Conservation (phyloP, 805 yeast genomes). For the Zygoascus tannicola region DNA sequence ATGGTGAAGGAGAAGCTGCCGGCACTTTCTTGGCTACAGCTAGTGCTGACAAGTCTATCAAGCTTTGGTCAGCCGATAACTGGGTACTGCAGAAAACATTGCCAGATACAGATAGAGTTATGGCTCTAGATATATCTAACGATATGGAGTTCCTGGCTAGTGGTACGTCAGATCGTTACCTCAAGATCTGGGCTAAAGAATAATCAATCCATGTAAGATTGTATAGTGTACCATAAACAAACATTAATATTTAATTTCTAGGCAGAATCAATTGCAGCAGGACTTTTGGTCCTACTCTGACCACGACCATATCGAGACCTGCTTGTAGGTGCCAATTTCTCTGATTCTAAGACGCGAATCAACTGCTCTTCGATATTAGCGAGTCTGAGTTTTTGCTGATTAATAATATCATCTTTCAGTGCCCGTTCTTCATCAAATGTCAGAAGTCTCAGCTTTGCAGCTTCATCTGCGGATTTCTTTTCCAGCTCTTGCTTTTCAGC, state of each 20-base stretch:
- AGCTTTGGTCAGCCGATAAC: conserved; percentile 56
- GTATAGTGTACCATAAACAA: background rate
- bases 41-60: conserved; percentile 64
- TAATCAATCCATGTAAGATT: background rate
- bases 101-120: conserved; percentile 55
- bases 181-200: conserved; percentile 47
- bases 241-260: background rate
- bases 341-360: conserved; percentile 15
- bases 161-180: conserved; percentile 79
- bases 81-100: conserved; percentile 54
- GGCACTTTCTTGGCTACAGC: conserved; percentile 49
- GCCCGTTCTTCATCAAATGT: conserved; percentile 25
- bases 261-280: conserved; percentile 2
- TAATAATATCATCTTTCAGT: conserved; percentile 21
- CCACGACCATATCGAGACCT: conserved; percentile 20
- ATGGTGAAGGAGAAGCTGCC: conserved; percentile 18
- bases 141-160: conserved; percentile 41
- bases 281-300: conserved; percentile 16
- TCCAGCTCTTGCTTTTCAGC: conserved; percentile 16
- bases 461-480: conserved; percentile 21
- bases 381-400: conserved; percentile 21
- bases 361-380: conserved; percentile 27
- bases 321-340: conserved; percentile 11
- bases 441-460: conserved; percentile 18
- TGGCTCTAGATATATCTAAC: conserved; percentile 52